These are phyloP conservation scores for Gymnopilus dilepis DNA, from an alignment of 768 basidiomycete species.

Conservation along the genomic window DNA sequence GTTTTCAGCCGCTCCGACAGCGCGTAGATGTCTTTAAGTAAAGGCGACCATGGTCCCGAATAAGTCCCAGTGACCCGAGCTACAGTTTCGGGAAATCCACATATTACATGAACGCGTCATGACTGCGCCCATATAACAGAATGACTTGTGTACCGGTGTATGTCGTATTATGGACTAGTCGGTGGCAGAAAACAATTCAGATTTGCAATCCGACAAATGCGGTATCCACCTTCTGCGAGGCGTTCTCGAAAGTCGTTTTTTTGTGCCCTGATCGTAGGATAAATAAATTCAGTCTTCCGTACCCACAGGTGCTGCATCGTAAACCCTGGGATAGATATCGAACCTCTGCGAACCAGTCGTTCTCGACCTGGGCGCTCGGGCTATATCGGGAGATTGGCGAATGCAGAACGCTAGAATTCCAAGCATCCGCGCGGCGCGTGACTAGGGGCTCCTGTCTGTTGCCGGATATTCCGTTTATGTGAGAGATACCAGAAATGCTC, in stretches of 20 bases:
- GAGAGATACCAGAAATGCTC: neutral
- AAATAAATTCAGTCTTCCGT: neutral
- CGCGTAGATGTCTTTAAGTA: neutral
- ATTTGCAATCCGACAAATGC: conserved; percentile 3
- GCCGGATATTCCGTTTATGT: conserved; percentile 1
- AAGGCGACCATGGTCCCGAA: neutral
- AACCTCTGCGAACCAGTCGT: neutral
- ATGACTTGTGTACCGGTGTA: neutral
- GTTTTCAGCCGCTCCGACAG: neutral
- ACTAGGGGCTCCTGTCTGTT: conserved; percentile 3
- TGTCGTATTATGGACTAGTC: neutral
- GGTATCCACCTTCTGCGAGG: neutral
- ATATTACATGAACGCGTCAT: neutral
- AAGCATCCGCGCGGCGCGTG: neutral
- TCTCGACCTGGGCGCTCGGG: conserved; percentile 3
- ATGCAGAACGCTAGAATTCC: neutral
- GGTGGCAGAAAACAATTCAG: neutral
- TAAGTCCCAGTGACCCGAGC: neutral
- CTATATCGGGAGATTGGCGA: neutral
- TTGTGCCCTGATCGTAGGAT: neutral
- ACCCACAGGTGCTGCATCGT: neutral
- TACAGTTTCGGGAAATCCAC: neutral
- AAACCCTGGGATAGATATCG: neutral
- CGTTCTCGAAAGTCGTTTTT: neutral
- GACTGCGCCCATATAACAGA: neutral